Conservation (phyloP, 805 yeast species). For the Pichia gijzeniarum region DNA sequence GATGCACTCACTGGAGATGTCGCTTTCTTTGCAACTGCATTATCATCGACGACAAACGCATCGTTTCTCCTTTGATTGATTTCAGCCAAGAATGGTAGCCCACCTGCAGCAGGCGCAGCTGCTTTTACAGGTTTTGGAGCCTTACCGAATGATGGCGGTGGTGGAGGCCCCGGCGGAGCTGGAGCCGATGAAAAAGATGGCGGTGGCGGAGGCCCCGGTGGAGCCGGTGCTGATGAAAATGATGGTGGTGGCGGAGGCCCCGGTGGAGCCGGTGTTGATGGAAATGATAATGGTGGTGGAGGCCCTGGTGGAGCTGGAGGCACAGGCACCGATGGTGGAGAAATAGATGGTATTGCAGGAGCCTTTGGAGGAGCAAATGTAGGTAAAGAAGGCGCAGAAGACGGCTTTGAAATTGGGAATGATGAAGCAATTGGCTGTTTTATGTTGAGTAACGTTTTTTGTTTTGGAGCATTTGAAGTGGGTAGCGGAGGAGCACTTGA, state of each 20-base stretch:
- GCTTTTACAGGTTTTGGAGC: conserved; percentile 4
- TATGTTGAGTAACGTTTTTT: no score
- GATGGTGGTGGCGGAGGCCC: conserved; percentile 20
- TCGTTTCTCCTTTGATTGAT: conserved; percentile 52
- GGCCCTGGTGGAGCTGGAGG: conserved; percentile 6
- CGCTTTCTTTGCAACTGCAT: conserved; percentile 16
- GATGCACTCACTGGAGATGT: conserved; percentile 25
- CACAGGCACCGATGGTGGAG: conserved; percentile 19
- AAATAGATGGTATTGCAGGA: conserved; percentile 13
- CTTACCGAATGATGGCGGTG: conserved; percentile 4
- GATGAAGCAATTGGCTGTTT: not conserved
- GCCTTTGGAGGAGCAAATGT: conserved; percentile 10
- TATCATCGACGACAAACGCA: conserved; percentile 39
- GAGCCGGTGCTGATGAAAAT: no score
- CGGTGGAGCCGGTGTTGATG: conserved; percentile 22
- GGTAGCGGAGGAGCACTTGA: conserved; percentile 11
- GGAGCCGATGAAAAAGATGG: conserved; percentile 20
- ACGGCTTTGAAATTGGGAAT: not conserved
- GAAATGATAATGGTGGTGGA: conserved; percentile 18
- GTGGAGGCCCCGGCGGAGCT: conserved; percentile 17
- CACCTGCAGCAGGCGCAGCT: conserved; percentile 33
- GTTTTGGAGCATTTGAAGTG: conserved; percentile 13
- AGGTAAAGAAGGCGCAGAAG: not conserved
- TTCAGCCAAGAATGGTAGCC: conserved; percentile 52
- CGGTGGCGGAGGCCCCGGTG: no score